Evolutionary conservation across 2,329 filamentous ascomycete species (phyloP).

Genomic region (Graphiopsis chlorocephala): DNA sequence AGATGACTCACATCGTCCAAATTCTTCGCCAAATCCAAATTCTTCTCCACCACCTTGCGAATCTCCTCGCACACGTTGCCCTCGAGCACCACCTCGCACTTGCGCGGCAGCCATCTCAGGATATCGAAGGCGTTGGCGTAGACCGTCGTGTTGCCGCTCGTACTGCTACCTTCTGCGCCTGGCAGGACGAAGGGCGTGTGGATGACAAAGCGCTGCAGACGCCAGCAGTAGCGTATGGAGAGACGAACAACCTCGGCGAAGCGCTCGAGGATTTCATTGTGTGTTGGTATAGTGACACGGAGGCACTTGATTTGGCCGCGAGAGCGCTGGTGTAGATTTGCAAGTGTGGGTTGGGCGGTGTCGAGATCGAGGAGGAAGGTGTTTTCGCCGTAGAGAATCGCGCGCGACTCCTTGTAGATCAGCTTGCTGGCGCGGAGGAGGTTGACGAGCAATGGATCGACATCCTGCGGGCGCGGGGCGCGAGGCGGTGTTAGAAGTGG

Average conservation of each 20-base stretch:
- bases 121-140: constrained; percentile 50
- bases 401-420: constrained; percentile 42
- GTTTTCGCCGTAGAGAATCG: constrained; percentile 42
- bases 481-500: not conserved
- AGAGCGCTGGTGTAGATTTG: constrained; percentile 42
- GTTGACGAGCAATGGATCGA: constrained; percentile 38
- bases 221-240: constrained; percentile 46
- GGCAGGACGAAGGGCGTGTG: constrained; percentile 36
- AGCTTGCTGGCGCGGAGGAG: constrained; percentile 40
- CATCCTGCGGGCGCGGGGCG: constrained; percentile 25
- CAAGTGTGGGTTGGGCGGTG: constrained; percentile 39
- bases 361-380: constrained; percentile 39
- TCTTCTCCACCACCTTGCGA: constrained; percentile 42
- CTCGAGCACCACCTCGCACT: constrained; percentile 41
- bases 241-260: constrained; percentile 48
- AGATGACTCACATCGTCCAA: constrained; percentile 41
- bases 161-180: constrained; percentile 31
- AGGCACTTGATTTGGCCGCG: constrained; percentile 44
- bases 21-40: constrained; percentile 39
- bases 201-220: constrained; percentile 42
- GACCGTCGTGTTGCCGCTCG: constrained; percentile 39
- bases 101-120: constrained; percentile 44
- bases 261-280: constrained; percentile 47
- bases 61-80: constrained; percentile 41
- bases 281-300: constrained; percentile 43